phyloP scores from a whole-genome alignment of 2,329 filamentous ascomycete species.

The Penicillium aurantiogriseum region DNA sequence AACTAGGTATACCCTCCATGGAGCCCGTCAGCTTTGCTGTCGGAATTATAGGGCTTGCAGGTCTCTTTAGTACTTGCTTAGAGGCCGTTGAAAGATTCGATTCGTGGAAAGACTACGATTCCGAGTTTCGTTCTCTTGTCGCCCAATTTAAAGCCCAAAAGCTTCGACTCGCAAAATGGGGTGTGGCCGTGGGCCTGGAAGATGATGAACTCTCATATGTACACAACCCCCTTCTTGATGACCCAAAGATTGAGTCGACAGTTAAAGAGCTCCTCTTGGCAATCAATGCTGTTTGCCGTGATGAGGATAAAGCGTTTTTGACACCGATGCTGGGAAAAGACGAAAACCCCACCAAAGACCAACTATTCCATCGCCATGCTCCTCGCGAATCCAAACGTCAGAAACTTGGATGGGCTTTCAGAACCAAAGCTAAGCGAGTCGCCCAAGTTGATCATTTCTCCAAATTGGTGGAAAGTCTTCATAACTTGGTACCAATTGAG shows the following conservation, averaged over 20 bases:
- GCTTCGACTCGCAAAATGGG: constrained; percentile 9
- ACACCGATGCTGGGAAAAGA: neutral
- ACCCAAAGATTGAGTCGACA: neutral
- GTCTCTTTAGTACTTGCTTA: constrained; percentile 10
- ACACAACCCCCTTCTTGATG: constrained; percentile 6
- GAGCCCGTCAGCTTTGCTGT: constrained; percentile 10
- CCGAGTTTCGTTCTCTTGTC: constrained; percentile 1
- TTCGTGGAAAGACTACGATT: constrained; percentile 4
- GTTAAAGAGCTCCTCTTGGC: constrained; percentile 4
- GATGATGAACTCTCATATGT: neutral
- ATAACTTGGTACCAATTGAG: constrained; percentile 1
- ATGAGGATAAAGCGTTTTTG: neutral
- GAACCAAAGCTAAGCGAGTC: constrained; percentile 1
- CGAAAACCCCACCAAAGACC: neutral
- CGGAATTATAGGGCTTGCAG: constrained; percentile 6
- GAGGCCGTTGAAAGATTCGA: constrained; percentile 5
- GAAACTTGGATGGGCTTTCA: constrained; percentile 6
- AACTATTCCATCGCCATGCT: neutral
- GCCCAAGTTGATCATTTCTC: constrained; percentile 8
- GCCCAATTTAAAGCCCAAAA: constrained; percentile 11
- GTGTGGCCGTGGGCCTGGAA: constrained; percentile 2
- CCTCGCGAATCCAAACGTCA: constrained; percentile 2
- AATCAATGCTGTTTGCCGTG: neutral
- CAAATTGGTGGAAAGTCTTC: constrained; percentile 1
- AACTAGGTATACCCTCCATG: constrained; percentile 33